phyloP scores from a whole-genome alignment of 108 stramenopile genomes.

The Fragilariopsis cylindrus region DNA sequence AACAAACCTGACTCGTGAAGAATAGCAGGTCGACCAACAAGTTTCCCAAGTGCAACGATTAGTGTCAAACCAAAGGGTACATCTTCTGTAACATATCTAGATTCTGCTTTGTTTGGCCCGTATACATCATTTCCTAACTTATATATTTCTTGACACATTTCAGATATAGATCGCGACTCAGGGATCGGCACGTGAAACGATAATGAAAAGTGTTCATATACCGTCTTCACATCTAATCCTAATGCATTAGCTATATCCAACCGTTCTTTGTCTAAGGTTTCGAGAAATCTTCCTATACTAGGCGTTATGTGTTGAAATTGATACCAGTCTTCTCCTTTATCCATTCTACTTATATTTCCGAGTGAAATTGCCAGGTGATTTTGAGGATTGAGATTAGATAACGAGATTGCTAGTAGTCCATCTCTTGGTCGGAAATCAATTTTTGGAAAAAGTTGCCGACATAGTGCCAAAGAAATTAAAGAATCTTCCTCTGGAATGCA shows the following conservation, averaged over 20 bases:
- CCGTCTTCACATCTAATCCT: conserved; percentile 52
- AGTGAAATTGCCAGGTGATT: conserved; percentile 68
- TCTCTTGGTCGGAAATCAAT: conserved; percentile 46
- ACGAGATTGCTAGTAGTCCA: conserved; percentile 62
- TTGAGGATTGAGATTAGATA: conserved; percentile 72
- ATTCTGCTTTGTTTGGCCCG: conserved; percentile 49
- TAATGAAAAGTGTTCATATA: conserved; percentile 63
- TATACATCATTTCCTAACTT: conserved; percentile 60
- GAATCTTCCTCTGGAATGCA: conserved; percentile 44
- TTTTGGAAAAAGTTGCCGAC: conserved; percentile 41
- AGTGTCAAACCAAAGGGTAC: conserved; percentile 64
- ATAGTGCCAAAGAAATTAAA: conserved; percentile 17
- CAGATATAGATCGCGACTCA: conserved; percentile 44
- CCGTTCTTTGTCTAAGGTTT: conserved; percentile 60
- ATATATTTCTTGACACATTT: conserved; percentile 72
- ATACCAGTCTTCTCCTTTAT: conserved; percentile 67
- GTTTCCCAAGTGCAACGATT: conserved; percentile 48
- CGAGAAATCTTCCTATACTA: conserved; percentile 57
- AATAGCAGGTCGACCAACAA: conserved; percentile 49
- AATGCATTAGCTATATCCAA: conserved; percentile 55
- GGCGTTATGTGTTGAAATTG: conserved; percentile 65
- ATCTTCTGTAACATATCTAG: conserved; percentile 70
- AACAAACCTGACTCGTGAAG: conserved; percentile 61
- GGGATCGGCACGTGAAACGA: conserved; percentile 63
- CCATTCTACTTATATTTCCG: conserved; percentile 72